These are phyloP conservation scores for Arbutus unedo DNA, from an alignment of 148 eudicot genomes.

Conservation along the genomic window DNA sequence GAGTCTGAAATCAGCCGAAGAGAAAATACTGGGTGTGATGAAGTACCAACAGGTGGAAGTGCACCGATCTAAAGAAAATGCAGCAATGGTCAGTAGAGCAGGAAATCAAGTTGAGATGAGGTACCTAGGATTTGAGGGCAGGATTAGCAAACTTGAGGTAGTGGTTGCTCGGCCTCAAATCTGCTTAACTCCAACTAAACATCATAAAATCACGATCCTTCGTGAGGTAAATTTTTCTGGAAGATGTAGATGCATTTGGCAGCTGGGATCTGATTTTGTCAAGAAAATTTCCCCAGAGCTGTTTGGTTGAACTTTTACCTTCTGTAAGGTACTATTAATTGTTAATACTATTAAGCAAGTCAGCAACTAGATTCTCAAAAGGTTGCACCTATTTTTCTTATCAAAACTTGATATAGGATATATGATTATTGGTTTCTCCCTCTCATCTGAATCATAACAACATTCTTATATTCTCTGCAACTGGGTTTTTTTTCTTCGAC, in stretches of 20 bases:
- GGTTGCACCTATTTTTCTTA: neutral
- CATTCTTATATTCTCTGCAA: neutral
- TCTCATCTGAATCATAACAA: neutral
- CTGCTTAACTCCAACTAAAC: neutral
- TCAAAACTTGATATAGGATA: neutral
- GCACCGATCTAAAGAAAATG: neutral
- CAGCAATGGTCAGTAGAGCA: neutral
- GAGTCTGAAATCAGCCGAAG: neutral
- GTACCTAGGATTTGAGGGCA: neutral
- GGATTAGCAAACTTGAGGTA: neutral
- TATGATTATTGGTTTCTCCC: neutral
- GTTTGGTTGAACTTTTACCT: neutral
- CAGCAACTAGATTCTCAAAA: neutral
- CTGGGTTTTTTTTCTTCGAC: neutral
- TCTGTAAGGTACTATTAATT: neutral
- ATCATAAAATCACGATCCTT: neutral
- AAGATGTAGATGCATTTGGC: neutral
- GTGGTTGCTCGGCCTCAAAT: neutral
- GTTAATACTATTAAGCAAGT: neutral
- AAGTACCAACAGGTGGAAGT: too few relatives aligned
- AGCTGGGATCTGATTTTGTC: neutral
- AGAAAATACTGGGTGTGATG: neutral
- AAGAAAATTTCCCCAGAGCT: neutral
- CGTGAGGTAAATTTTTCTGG: too few relatives aligned
- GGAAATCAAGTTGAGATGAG: neutral